Evolutionary conservation across 2,329 filamentous ascomycete genomes (phyloP), one percentile per base, ranked within the genome.

Genomic region (Macroventuria anomochaeta): DNA sequence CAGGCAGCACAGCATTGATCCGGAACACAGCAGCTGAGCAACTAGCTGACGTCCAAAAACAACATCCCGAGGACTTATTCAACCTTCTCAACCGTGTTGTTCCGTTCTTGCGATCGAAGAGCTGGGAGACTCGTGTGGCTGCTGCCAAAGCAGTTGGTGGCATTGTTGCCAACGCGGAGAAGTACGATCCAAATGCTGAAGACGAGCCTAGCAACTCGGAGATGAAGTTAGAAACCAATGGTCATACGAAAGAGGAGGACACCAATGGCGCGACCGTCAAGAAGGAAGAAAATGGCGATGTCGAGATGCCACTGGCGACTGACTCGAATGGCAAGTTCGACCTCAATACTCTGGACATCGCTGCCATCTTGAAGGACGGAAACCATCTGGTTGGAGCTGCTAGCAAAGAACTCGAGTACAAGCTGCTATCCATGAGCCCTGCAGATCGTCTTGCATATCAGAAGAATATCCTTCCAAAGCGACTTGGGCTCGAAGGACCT

Each of bases 1-100:
- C 95, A 53, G 95, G 95, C 67, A 97, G 93, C 78, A 99, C 95
- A 56, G 88, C 89, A 72, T 83, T 99, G 63, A 97, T 99, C 72
- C 88, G 96, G 64, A 96, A 97, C 72, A 99, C 95, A 59, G 96
- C 95, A 58, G 95, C 96, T 58, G 92, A 96, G 71, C 95, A 99
- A 78, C 84, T 99, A 59, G 95, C 93, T 58, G 95, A 99, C 77
- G 95, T 96, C 76, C 96, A 99, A 77, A 97, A 97, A 74, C 90
- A 95, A 75, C 95, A 97, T 68, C 95, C 95, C 0, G 93, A 99
- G 77, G 96, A 99, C 75, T 81, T 99, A 1, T 97, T 97, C 78
- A 97, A 97, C 71, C 83, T 99, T 6, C 83, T 99, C 11, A 93
- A 91, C 25, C 85, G 93, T 56, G 93, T 99, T 26, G 88, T 99